Conservation (phyloP, 257 asterid species). For the Voacanga thouarsii region DNA sequence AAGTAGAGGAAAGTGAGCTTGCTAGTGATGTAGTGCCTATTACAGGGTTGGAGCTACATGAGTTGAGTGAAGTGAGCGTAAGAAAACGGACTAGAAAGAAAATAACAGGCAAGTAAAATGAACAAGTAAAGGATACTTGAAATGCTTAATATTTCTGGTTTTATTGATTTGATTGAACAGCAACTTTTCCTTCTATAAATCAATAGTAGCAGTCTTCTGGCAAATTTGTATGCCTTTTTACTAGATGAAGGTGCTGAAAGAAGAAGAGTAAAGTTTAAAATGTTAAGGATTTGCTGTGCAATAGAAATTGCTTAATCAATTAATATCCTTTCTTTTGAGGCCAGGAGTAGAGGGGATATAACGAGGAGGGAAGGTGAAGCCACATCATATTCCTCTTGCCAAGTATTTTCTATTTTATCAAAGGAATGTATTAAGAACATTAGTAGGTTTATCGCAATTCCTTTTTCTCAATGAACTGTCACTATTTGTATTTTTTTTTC, state of each 20-base stretch:
- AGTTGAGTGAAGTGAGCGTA: background rate
- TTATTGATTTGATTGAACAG: background rate
- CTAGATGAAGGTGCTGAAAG: background rate
- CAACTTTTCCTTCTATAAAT: background rate
- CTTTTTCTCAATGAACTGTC: background rate
- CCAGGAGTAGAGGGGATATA: slow-evolving; percentile 1
- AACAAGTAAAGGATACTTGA: background rate
- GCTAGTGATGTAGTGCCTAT: background rate
- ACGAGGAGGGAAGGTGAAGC: background rate
- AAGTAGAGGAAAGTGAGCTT: background rate
- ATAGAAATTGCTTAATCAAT: background rate
- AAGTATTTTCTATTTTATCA: background rate
- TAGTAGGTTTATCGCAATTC: background rate
- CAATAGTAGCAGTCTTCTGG: background rate
- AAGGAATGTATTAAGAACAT: background rate
- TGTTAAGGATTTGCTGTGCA: background rate
- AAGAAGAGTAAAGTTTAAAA: background rate
- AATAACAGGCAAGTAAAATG: background rate
- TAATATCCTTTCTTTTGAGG: background rate
- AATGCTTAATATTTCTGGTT: background rate
- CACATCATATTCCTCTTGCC: background rate
- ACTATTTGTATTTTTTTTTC: background rate
- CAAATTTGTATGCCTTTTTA: background rate
- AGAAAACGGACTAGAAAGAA: background rate
- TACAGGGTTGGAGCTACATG: background rate